Conservation (phyloP, 2,329 filamentous ascomycete genomes). For the Hirsutella rhossiliensis region DNA sequence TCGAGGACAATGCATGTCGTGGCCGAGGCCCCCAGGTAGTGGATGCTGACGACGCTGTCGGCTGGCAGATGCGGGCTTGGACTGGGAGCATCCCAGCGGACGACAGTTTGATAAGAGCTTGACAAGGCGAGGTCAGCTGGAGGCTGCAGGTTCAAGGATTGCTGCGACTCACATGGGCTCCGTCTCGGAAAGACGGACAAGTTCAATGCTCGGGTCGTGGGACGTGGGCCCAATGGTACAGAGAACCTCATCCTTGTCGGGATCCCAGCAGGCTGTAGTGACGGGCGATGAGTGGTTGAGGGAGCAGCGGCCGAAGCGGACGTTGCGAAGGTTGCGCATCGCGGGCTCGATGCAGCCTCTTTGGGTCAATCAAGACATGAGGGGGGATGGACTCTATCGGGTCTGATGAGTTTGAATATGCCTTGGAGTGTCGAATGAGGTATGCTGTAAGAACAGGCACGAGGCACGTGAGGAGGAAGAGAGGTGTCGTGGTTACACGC, state of each 20-base stretch:
- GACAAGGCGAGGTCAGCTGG: not conserved
- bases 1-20: constrained; percentile 75
- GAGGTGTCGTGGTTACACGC: no score
- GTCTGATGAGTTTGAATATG: not conserved
- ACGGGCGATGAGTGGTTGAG: constrained; percentile 35
- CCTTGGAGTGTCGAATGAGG: no score
- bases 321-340: constrained; percentile 84
- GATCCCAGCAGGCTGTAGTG: constrained; percentile 78
- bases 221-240: constrained; percentile 74
- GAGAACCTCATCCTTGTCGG: constrained; percentile 62
- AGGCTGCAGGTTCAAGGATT: not conserved
- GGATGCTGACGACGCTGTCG: constrained; percentile 67
- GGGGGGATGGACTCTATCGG: not conserved
- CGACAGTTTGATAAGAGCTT: constrained; percentile 36
- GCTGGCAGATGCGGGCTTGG: constrained; percentile 62
- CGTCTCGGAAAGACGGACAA: constrained; percentile 42
- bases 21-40: constrained; percentile 72
- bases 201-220: constrained; percentile 58
- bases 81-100: constrained; percentile 81
- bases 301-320: constrained; percentile 56
- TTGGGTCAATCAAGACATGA: constrained; percentile 2
- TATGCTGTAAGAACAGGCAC: no score
- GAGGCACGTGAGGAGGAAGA: no score
- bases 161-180: constrained; percentile 12
- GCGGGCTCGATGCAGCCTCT: constrained; percentile 3